Evolutionary conservation across 2,329 filamentous ascomycete genomes (phyloP), one percentile per base, ranked within the genome.

Genomic region (Monilinia vaccinii-corymbosi): DNA sequence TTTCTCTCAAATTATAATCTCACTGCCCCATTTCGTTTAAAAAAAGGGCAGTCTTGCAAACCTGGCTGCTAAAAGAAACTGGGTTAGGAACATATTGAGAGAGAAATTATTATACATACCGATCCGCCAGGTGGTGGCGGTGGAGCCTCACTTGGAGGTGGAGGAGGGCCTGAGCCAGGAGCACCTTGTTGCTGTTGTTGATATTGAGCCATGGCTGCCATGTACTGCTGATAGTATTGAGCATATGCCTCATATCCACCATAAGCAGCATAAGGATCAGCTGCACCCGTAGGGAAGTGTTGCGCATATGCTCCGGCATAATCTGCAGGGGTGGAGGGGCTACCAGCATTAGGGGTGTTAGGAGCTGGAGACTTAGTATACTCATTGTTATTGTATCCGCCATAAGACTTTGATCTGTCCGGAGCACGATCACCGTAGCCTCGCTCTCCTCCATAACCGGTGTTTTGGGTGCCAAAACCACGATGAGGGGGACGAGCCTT

Each of bases 261-360:
- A 68, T 94, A 97, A 10, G 89, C 85, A 46, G 91, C 91, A 72
- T 97, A 97, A 0, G 92, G 93, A 70, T 97, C 91, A 64, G 82
- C 34, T 36, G 34, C 78, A 58, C 79, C 79, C 49, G 75, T 76
- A 50, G 45, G 80, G 63, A 92, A 93, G 73, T 95, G 94, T 72
- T 91, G 87, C 3, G 89, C 87, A 72, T 95, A 95, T 70, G 93
- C 88, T 21, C 87, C 84, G 56, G 84, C 84, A 72, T 94, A 94
- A 68, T 95, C 88, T 32, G 77, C 73, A 46, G 68, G 70, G 40
- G 77, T 73, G 31, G 80, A 74, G 13, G 81, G 75, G 60, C 73
- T 77, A 28, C 72, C 71, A 36, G 74, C 73, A 46, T 74, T 75
- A 23, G 57, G 48, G 36, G 57, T 59, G 5, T 55, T 59, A 13